phyloP scores from a whole-genome alignment of 2,329 filamentous ascomycete species.

The Reticulascus tulasneorum region DNA sequence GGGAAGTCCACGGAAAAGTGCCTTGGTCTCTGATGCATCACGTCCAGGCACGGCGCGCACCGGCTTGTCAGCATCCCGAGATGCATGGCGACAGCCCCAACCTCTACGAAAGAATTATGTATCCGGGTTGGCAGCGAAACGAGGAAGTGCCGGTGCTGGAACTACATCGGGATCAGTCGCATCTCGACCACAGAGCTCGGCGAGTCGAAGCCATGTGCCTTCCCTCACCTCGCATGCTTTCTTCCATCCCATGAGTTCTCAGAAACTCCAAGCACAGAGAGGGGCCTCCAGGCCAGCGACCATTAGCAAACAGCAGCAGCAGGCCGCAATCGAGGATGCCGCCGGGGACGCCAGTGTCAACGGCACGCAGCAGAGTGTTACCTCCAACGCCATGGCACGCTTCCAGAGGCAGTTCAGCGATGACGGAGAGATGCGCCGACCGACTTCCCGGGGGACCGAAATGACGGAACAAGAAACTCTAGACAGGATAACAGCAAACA shows the following conservation, averaged over 20 bases:
- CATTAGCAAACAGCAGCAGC: conserved; percentile 31
- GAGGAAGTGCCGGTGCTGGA: conserved; percentile 32
- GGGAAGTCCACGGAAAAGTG: conserved; percentile 7
- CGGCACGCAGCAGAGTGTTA: conserved; percentile 54
- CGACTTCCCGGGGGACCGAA: conserved; percentile 75
- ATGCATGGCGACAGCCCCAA: conserved; percentile 36
- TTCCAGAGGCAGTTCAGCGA: conserved; percentile 28
- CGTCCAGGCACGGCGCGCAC: conserved; percentile 53
- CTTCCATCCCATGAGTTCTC: conserved; percentile 94
- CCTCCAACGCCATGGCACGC: conserved; percentile 28
- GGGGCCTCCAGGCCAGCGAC: conserved; percentile 47
- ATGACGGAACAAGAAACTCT: conserved; percentile 70
- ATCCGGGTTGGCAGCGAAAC: conserved; percentile 39
- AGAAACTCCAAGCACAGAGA: conserved; percentile 87
- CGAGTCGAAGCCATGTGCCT: conserved; percentile 83
- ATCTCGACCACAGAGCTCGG: conserved; percentile 48
- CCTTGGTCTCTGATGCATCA: conserved; percentile 38
- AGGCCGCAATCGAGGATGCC: conserved; percentile 15
- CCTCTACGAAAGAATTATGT: conserved; percentile 50
- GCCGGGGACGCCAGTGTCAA: conserved; percentile 27
- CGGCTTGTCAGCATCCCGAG: conserved; percentile 26
- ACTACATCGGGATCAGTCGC: conserved; percentile 30
- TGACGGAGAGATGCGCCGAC: conserved; percentile 52
- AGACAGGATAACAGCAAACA: conserved; percentile 69
- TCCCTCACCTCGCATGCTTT: conserved; percentile 87